Evolutionary conservation across 148 eudicot genomes (phyloP).

Genomic region (Fagopyrum tataricum): DNA sequence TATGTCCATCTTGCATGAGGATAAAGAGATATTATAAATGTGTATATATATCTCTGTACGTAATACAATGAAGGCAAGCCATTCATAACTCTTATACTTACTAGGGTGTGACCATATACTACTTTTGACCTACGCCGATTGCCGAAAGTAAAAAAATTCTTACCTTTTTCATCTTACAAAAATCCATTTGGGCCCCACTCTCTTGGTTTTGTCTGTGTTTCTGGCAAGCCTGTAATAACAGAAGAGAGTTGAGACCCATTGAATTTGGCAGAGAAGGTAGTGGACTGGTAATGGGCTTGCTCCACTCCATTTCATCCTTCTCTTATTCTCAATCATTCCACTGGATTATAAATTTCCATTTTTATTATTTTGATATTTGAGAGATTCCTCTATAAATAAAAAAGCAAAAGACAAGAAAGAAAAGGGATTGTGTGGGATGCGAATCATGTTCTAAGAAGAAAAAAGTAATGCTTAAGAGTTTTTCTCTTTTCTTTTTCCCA

Average conservation of each 20-base stretch:
- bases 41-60: too few relatives aligned
- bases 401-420: not conserved
- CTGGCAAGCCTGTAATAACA: not conserved
- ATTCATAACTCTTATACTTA: too few relatives aligned
- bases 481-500: not conserved
- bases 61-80: too few relatives aligned
- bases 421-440: not conserved
- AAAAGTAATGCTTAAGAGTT: not conserved
- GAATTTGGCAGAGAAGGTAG: not conserved
- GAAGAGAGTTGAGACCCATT: not conserved
- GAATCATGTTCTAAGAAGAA: not conserved
- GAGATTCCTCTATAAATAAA: not conserved
- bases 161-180: not conserved
- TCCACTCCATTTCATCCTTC: not conserved
- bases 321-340: not conserved
- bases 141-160: not conserved
- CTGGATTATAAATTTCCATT: not conserved
- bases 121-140: conserved; percentile 5
- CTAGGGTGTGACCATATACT: not conserved
- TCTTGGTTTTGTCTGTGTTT: not conserved
- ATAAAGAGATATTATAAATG: too few relatives aligned
- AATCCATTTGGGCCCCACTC: not conserved
- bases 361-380: not conserved
- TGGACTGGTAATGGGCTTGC: conserved; percentile 3
- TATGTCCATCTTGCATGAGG: too few relatives aligned